Conservation (phyloP, 2,329 filamentous ascomycete species). For the Teratosphaeria zuluensis region DNA sequence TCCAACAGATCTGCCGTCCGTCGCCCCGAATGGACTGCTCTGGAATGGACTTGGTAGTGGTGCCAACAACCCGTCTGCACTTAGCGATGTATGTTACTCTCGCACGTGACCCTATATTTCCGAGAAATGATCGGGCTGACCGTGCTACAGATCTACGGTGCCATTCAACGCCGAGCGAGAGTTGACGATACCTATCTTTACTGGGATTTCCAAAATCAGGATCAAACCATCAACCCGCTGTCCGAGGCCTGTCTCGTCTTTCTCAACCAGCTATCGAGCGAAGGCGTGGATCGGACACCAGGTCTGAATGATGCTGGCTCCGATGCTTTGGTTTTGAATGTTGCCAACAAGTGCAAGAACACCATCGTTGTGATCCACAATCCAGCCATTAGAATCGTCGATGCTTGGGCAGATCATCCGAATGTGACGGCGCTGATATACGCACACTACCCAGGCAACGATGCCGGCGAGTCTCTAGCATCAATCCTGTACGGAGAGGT, state of each 20-base stretch:
- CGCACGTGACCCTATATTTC: no score
- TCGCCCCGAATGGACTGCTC: no score
- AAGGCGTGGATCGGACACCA: conserved; percentile 16
- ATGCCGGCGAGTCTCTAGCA: conserved; percentile 9
- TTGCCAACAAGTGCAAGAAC: conserved; percentile 35
- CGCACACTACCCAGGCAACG: conserved; percentile 14
- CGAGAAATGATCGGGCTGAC: no score
- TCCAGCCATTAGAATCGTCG: conserved; percentile 25
- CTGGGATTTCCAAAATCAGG: no score
- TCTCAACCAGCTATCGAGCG: conserved; percentile 20
- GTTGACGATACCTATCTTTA: no score
- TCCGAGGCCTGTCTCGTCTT: conserved; percentile 25
- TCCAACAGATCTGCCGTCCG: no score
- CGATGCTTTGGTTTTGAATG: conserved; percentile 18
- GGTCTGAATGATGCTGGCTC: conserved; percentile 15
- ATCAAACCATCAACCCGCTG: conserved; percentile 7
- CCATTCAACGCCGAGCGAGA: no score
- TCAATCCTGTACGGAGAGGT: conserved; percentile 13
- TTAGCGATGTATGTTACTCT: no score
- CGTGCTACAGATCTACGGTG: no score
- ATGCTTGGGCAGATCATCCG: conserved; percentile 14
- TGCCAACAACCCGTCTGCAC: no score
- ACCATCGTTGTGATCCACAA: conserved; percentile 42
- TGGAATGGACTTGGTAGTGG: no score
- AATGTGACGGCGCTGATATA: conserved; percentile 18